These are phyloP conservation scores for Hypomyces perniciosus DNA, from an alignment of 2,329 filamentous ascomycete species.

Conservation along the genomic window DNA sequence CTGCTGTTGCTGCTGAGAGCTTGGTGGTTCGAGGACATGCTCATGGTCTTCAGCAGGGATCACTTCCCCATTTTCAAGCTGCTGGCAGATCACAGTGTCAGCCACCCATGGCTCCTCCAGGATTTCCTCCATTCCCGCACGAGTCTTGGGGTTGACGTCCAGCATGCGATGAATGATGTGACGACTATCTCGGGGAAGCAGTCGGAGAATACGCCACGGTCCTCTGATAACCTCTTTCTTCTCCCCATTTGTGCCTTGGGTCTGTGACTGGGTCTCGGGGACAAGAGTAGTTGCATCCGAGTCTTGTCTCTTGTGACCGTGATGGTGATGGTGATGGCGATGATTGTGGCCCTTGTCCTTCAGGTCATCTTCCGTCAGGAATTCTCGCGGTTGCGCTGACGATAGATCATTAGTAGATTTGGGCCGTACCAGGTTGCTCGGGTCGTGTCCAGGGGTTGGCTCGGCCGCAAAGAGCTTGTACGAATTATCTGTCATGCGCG, in stretches of 20 bases:
- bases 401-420: conserved; percentile 39
- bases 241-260: conserved; percentile 28
- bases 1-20: conserved; percentile 29
- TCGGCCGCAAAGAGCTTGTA: conserved; percentile 87
- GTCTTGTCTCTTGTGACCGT: conserved; percentile 17
- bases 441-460: conserved; percentile 68
- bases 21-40: conserved; percentile 75
- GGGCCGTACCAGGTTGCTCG: conserved; percentile 44
- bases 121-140: conserved; percentile 81
- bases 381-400: conserved; percentile 34
- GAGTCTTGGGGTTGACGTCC: conserved; percentile 74
- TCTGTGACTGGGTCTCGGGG: conserved; percentile 9
- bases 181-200: conserved; percentile 82
- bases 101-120: conserved; percentile 86
- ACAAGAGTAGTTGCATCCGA: conserved; percentile 10
- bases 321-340: conserved; percentile 17
- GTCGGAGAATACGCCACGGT: conserved; percentile 80
- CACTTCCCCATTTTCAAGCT: conserved; percentile 64
- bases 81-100: conserved; percentile 75
- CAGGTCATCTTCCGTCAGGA: conserved; percentile 29
- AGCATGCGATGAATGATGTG: conserved; percentile 92
- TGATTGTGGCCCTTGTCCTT: conserved; percentile 21
- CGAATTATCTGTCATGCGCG: conserved; percentile 84
- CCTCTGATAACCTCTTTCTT: conserved; percentile 81
- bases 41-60: conserved; percentile 70